A percentile compares a stretch with the other conserved stretches of the same genome.
Evolutionary conservation across 2,329 filamentous ascomycete species (phyloP).

Genomic region (Xylaria sp.): DNA sequence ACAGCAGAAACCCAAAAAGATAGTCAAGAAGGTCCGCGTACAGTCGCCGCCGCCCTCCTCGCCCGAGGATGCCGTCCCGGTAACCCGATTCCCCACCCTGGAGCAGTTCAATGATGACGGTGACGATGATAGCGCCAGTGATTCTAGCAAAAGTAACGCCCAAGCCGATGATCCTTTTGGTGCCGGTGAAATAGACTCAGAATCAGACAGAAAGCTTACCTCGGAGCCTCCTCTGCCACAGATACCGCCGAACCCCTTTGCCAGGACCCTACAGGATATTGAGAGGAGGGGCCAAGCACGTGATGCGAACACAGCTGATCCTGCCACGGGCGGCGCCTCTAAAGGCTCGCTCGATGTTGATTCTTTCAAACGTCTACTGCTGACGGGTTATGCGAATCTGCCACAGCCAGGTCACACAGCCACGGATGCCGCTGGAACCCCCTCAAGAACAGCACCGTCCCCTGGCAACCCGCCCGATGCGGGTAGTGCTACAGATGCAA

Average conservation of each 20-base stretch:
- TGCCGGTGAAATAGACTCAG: slow-evolving; percentile 35
- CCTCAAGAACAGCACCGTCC: slow-evolving; percentile 40
- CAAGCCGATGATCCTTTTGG: slow-evolving; percentile 44
- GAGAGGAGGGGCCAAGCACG: slow-evolving; percentile 53
- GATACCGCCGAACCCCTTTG: slow-evolving; percentile 65
- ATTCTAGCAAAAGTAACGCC: slow-evolving; percentile 46
- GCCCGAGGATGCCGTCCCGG: slow-evolving; percentile 61
- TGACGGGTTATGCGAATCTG: slow-evolving; percentile 73
- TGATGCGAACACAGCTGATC: slow-evolving; percentile 50
- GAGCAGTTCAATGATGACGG: slow-evolving; percentile 43
- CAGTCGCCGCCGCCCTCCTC: slow-evolving; percentile 72
- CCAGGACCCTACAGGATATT: slow-evolving; percentile 64
- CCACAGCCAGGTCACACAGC: slow-evolving; percentile 45
- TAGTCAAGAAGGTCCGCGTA: slow-evolving; percentile 74
- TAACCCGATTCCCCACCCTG: slow-evolving; percentile 41
- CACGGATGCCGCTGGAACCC: slow-evolving; percentile 40
- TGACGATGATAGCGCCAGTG: slow-evolving; percentile 42
- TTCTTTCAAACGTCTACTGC: slow-evolving; percentile 78
- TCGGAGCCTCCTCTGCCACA: slow-evolving; percentile 41
- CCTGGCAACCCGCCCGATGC: slow-evolving; percentile 50
- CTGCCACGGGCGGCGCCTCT: slow-evolving; percentile 47
- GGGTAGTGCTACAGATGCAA: slow-evolving; percentile 67
- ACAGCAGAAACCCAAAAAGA: slow-evolving; percentile 57
- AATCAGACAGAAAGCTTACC: slow-evolving; percentile 34
- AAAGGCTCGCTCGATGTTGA: slow-evolving; percentile 75